Evolutionary conservation across 352 stramenopile genomes (phyloP).

Genomic region (Phytophthora tubulina): DNA sequence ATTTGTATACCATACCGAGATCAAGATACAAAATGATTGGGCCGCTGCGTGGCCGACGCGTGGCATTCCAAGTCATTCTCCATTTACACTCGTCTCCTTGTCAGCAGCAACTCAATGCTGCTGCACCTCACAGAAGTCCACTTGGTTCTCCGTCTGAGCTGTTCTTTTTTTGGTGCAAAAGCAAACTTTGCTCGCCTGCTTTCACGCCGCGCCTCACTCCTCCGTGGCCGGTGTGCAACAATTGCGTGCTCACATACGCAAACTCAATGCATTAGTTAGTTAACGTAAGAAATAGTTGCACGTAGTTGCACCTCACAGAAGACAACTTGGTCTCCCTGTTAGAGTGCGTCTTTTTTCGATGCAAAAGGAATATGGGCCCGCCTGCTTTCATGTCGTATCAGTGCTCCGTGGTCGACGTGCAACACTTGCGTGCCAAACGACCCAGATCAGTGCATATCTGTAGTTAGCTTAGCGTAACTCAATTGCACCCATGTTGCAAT

Average conservation of each 20-base stretch:
- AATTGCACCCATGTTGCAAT: background rate
- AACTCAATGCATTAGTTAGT: background rate
- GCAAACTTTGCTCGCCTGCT: slow-evolving; percentile 61
- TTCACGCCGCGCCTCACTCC: slow-evolving; percentile 58
- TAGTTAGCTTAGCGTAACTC: background rate
- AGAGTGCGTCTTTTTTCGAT: slow-evolving; percentile 37
- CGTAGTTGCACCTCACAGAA: slow-evolving; percentile 46
- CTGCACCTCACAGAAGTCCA: slow-evolving; percentile 71
- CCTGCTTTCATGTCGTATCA: slow-evolving; percentile 60
- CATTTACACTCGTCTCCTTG: background rate
- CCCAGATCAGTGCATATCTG: background rate
- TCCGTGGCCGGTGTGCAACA: slow-evolving; percentile 71
- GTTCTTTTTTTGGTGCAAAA: slow-evolving; percentile 64
- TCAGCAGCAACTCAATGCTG: slow-evolving; percentile 1
- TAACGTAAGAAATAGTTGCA: background rate
- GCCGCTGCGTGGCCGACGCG: slow-evolving; percentile 17
- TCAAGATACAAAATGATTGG: slow-evolving; percentile 17
- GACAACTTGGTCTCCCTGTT: slow-evolving; percentile 24
- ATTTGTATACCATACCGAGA: slow-evolving; percentile 8
- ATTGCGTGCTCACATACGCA: slow-evolving; percentile 63
- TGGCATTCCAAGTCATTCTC: slow-evolving; percentile 17
- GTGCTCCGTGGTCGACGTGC: slow-evolving; percentile 45
- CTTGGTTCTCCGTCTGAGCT: slow-evolving; percentile 41
- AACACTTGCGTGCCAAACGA: slow-evolving; percentile 8
- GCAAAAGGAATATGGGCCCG: slow-evolving; percentile 39